These are phyloP conservation scores for Blastocystis hominis DNA, from an alignment of 352 stramenopile species.

Conservation along the genomic window DNA sequence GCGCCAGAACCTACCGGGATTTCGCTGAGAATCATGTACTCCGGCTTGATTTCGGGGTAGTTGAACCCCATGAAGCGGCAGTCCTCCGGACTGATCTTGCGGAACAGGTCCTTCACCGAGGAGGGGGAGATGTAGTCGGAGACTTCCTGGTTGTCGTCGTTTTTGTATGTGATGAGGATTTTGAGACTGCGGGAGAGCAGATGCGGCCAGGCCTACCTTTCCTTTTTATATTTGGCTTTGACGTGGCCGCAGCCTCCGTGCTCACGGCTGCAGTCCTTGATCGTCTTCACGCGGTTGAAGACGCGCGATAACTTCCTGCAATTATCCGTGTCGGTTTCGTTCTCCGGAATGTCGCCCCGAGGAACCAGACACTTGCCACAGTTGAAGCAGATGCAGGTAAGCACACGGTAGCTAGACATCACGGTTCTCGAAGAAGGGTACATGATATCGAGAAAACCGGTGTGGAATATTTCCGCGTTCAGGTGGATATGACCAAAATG, in stretches of 20 bases:
- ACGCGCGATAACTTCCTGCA: background rate
- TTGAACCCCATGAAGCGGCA: conserved; percentile 84
- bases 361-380: conserved; percentile 67
- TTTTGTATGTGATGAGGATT: conserved; percentile 58
- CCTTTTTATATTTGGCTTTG: conserved; percentile 87
- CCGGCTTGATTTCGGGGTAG: conserved; percentile 74
- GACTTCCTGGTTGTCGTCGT: conserved; percentile 79
- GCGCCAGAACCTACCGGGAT: conserved; percentile 74
- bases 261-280: conserved; percentile 63
- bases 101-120: conserved; percentile 86
- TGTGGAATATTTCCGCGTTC: conserved; percentile 58
- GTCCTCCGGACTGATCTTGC: conserved; percentile 92
- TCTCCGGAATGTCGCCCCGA: conserved; percentile 43
- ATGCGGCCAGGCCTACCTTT: conserved; percentile 67
- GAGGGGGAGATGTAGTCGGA: conserved; percentile 79
- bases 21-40: conserved; percentile 95
- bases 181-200: conserved; percentile 63
- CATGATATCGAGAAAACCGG: conserved; percentile 48
- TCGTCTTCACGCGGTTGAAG: conserved; percentile 60
- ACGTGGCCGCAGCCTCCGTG: conserved; percentile 71
- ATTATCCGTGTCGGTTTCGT: conserved; percentile 81
- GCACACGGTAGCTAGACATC: conserved; percentile 61
- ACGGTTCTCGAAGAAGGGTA: background rate
- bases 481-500: conserved; percentile 97
- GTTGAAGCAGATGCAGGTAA: conserved; percentile 89